These are phyloP conservation scores for Kurtzmaniella quercitrusa DNA, from an alignment of 1,139 yeast genomes.

Conservation along the genomic window DNA sequence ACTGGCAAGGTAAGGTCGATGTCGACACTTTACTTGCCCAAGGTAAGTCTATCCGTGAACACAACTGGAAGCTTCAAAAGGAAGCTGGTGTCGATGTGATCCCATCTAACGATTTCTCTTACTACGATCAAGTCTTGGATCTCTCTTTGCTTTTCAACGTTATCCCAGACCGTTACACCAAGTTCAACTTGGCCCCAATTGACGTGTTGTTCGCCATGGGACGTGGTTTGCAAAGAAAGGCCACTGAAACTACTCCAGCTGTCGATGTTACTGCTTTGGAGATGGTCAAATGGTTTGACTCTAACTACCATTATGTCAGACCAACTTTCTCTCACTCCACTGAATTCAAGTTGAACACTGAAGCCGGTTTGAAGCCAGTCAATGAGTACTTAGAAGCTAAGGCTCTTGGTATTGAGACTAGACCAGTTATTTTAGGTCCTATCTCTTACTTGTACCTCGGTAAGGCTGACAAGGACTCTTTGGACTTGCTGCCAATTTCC, in stretches of 20 bases:
- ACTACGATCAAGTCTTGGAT: conserved; percentile 95
- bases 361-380: conserved; percentile 85
- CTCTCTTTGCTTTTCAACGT: conserved; percentile 90
- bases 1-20: conserved; percentile 93
- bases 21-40: conserved; percentile 85
- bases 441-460: conserved; percentile 92
- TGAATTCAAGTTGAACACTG: conserved; percentile 80
- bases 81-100: conserved; percentile 96
- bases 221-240: conserved; percentile 98
- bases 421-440: conserved; percentile 97
- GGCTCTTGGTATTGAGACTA: conserved; percentile 90
- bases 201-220: conserved; percentile 99
- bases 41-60: conserved; percentile 92
- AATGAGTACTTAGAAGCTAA: conserved; percentile 98
- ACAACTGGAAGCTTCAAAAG: conserved; percentile 97
- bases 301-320: conserved; percentile 99
- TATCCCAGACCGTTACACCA: conserved; percentile 94
- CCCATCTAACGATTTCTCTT: conserved; percentile 97
- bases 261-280: conserved; percentile 98
- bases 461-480: conserved; percentile 97
- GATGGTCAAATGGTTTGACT: conserved; percentile 99
- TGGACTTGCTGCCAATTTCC: conserved; percentile 89
- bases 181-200: conserved; percentile 82
- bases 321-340: conserved; percentile 97
- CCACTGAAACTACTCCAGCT: conserved; percentile 79